These are phyloP conservation scores for Wallacemonas collosoma DNA, from an alignment of 208 protist species.

Conservation along the genomic window DNA sequence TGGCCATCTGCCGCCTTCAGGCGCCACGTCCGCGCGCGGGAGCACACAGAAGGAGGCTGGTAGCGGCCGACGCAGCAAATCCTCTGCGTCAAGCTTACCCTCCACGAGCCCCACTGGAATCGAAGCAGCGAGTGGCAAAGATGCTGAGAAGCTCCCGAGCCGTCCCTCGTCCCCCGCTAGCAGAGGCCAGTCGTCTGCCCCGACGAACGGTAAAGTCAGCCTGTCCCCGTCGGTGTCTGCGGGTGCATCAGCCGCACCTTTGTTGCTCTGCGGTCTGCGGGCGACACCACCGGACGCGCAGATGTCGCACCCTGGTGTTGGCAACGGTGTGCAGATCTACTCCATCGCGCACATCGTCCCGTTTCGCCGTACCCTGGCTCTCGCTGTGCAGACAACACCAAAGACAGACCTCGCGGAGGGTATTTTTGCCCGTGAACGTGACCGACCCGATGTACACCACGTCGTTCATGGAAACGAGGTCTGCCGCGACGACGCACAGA, in stretches of 20 bases:
- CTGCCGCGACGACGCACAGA: slow-evolving; percentile 18
- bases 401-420: slow-evolving; percentile 30
- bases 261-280: slow-evolving; percentile 10
- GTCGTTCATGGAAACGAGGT: slow-evolving; percentile 27
- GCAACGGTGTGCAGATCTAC: slow-evolving; percentile 53
- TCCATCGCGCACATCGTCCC: slow-evolving; percentile 57
- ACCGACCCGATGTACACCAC: slow-evolving; percentile 53
- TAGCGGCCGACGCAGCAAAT: not conserved
- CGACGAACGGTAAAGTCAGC: not conserved
- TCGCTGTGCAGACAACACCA: slow-evolving; percentile 70
- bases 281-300: not conserved
- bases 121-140: not conserved
- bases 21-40: not conserved
- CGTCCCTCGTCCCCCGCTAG: not conserved
- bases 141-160: not conserved
- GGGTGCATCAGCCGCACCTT: not conserved
- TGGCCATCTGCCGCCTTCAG: too few relatives aligned
- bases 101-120: not conserved
- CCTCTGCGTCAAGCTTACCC: not conserved
- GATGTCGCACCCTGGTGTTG: slow-evolving; percentile 8
- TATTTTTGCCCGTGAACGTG: slow-evolving; percentile 46
- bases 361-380: slow-evolving; percentile 74
- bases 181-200: not conserved
- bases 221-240: too few relatives aligned
- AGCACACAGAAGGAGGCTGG: not conserved